Percentiles rank a stretch among this genome's conserved stretches.
Evolutionary conservation across 257 asterid species (phyloP).

Genomic region (Cynanchum wilfordii): DNA sequence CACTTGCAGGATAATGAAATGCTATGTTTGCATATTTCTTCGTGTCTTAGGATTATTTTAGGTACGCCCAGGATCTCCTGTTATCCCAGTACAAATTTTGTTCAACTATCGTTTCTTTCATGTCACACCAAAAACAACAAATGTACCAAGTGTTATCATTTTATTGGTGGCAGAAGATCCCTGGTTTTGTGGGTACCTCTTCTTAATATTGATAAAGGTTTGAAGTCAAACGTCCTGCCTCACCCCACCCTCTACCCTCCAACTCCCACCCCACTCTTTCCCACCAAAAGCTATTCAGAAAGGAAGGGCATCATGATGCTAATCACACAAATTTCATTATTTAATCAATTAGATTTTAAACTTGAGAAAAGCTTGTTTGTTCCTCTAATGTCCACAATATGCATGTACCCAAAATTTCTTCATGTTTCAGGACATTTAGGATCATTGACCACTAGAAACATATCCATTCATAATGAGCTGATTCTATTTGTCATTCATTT

Average conservation of each 20-base stretch:
- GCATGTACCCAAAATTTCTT: neutral
- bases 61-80: too few species aligned
- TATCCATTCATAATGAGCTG: neutral
- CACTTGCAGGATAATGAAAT: neutral
- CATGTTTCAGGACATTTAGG: neutral
- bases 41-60: neutral
- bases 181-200: neutral
- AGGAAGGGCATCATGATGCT: neutral
- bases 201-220: neutral
- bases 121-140: too few species aligned
- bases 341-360: neutral
- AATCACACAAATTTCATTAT: neutral
- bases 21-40: neutral
- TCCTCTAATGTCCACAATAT: neutral
- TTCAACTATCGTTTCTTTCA: too few species aligned
- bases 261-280: neutral
- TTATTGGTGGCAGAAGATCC: too few species aligned
- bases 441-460: neutral
- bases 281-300: neutral
- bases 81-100: too few species aligned
- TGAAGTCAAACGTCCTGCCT: neutral
- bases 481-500: neutral
- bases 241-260: neutral
- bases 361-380: neutral
- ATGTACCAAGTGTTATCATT: too few species aligned